phyloP scores from a whole-genome alignment of 345 rosid genomes.

The Melaleuca quinquenervia region DNA sequence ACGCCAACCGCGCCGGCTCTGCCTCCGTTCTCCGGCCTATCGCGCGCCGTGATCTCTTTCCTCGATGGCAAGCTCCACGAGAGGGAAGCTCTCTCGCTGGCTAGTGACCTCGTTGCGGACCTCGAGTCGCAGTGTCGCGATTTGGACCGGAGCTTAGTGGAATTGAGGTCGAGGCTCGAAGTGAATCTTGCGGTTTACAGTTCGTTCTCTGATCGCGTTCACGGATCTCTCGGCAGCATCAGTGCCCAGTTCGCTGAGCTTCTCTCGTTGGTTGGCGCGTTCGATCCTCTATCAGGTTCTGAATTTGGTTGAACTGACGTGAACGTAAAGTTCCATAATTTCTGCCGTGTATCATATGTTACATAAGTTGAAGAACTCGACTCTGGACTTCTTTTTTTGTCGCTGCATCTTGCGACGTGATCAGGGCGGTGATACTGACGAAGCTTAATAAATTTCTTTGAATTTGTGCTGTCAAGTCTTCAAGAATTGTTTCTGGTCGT shows the following conservation, averaged over 20 bases:
- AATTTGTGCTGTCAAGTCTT: not conserved
- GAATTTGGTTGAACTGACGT: not conserved
- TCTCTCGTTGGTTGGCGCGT: slow-evolving; percentile 24
- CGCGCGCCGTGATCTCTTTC: slow-evolving; percentile 32
- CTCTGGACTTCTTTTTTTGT: not conserved
- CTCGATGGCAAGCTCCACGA: slow-evolving; percentile 43
- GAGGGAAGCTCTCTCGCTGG: slow-evolving; percentile 28
- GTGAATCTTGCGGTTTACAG: slow-evolving; percentile 44
- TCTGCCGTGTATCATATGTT: not conserved
- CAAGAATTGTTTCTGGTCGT: not conserved
- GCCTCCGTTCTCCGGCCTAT: slow-evolving; percentile 34
- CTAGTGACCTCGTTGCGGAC: slow-evolving; percentile 39
- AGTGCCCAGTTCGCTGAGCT: slow-evolving; percentile 42
- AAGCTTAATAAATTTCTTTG: not conserved
- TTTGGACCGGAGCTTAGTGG: slow-evolving; percentile 40
- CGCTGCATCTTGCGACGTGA: not conserved
- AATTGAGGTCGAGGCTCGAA: slow-evolving; percentile 45
- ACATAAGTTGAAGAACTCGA: not conserved
- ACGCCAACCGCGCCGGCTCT: slow-evolving; percentile 29
- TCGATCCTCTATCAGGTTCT: slow-evolving; percentile 36
- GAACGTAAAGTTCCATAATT: not conserved
- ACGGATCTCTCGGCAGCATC: slow-evolving; percentile 20
- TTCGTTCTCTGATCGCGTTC: slow-evolving; percentile 52
- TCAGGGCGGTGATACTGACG: not conserved
- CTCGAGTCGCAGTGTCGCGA: slow-evolving; percentile 45